Conservation (phyloP, 441 rosid genomes). For the Euphorbia schlechtendalii region DNA sequence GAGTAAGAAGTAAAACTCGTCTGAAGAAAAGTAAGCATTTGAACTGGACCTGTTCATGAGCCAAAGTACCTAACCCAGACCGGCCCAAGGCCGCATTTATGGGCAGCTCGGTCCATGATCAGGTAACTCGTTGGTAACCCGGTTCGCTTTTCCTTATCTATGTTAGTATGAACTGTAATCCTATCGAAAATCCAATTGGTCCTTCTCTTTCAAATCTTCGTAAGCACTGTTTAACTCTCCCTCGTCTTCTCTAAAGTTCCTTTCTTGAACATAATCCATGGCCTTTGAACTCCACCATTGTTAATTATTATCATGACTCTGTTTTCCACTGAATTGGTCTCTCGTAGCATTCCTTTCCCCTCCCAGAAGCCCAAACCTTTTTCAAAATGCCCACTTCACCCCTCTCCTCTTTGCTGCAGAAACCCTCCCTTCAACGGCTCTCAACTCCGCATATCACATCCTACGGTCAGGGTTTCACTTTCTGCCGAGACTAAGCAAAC, state of each 20-base stretch:
- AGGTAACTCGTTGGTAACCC: no score
- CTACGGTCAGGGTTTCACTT: conserved; percentile 15
- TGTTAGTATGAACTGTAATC: no score
- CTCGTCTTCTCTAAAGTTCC: background rate
- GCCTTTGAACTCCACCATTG: conserved; percentile 2
- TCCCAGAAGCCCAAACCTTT: conserved; percentile 26
- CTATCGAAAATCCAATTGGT: no score
- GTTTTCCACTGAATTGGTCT: conserved; percentile 31
- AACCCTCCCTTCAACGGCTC: conserved; percentile 22
- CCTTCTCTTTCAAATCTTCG: no score
- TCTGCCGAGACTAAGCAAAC: conserved; percentile 36
- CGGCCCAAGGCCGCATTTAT: no score
- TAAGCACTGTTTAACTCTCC: no score
- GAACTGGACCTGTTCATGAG: no score
- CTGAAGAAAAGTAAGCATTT: no score
- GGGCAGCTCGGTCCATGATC: no score
- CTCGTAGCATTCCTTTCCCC: conserved; percentile 23
- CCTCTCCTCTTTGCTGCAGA: conserved; percentile 25
- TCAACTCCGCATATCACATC: conserved; percentile 19
- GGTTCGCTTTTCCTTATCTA: no score
- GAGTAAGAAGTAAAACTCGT: no score
- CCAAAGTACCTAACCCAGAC: no score
- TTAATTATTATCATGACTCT: conserved; percentile 25
- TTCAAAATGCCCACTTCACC: conserved; percentile 23
- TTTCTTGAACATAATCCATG: conserved; percentile 13